Conservation (phyloP, 805 yeast species). For the Lipomyces oligophaga region DNA sequence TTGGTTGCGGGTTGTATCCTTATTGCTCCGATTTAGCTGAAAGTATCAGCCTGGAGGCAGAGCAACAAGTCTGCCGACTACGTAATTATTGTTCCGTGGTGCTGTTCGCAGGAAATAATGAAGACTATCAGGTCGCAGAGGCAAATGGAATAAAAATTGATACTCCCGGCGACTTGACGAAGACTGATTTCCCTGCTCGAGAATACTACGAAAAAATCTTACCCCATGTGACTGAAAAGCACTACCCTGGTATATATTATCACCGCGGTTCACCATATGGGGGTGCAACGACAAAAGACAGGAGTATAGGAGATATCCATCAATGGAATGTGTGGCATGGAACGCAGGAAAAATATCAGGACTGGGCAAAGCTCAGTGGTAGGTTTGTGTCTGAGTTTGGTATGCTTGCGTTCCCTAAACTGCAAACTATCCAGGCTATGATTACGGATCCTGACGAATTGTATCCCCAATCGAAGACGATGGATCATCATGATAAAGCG, state of each 20-base stretch:
- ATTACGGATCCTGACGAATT: constrained; percentile 42
- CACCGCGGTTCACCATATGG: constrained; percentile 53
- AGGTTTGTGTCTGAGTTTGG: constrained; percentile 54
- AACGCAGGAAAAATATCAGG: constrained; percentile 47
- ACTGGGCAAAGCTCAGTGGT: constrained; percentile 47
- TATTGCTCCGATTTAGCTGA: constrained; percentile 40
- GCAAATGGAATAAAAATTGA: constrained; percentile 24
- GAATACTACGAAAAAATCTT: constrained; percentile 42
- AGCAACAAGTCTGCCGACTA: constrained; percentile 42
- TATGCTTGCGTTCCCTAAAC: constrained; percentile 47
- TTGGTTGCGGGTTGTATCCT: constrained; percentile 56
- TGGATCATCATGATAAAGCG: constrained; percentile 51
- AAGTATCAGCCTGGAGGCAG: constrained; percentile 41
- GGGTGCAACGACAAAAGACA: constrained; percentile 40
- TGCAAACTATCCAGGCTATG: constrained; percentile 39
- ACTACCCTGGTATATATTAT: constrained; percentile 38
- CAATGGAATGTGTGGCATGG: constrained; percentile 62
- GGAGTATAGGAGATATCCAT: constrained; percentile 48
- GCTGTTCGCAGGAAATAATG: constrained; percentile 47
- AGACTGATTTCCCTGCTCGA: constrained; percentile 40
- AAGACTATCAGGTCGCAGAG: constrained; percentile 48
- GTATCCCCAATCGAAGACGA: constrained; percentile 44
- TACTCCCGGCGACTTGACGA: constrained; percentile 19
- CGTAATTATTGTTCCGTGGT: constrained; percentile 44
- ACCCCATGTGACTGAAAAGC: constrained; percentile 39